Percentiles rank a stretch among this genome's conserved stretches.
Conservation (phyloP, 495 filamentous ascomycete species). For the Aspergillus indologenus region DNA sequence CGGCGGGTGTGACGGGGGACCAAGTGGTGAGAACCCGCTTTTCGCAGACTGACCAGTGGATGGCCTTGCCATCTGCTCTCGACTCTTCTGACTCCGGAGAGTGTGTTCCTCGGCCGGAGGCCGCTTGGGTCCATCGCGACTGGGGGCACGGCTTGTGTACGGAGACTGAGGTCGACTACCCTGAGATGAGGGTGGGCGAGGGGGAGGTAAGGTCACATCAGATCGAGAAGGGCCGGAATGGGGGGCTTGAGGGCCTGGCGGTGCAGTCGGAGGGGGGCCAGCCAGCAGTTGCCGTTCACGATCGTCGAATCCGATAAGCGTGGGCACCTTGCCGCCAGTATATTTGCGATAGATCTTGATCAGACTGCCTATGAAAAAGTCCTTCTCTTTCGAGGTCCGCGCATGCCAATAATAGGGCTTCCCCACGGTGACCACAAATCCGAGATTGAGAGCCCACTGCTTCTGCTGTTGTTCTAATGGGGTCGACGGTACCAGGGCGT, state of each 20-base stretch:
- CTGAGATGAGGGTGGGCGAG: constrained; percentile 26
- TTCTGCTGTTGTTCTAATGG: constrained; percentile 63
- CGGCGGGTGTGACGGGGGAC: constrained; percentile 24
- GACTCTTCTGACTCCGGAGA: constrained; percentile 43
- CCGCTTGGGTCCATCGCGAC: constrained; percentile 38
- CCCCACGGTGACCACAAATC: constrained; percentile 83
- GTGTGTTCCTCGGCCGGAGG: constrained; percentile 42
- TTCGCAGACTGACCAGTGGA: constrained; percentile 35
- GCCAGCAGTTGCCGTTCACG: constrained; percentile 70
- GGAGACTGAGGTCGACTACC: constrained; percentile 27
- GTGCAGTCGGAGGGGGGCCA: constrained; percentile 38
- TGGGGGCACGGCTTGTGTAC: constrained; percentile 30
- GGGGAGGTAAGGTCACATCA: constrained; percentile 30
- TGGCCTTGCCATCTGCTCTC: constrained; percentile 45
- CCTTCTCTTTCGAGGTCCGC: constrained; percentile 86
- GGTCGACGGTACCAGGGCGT: constrained; percentile 45
- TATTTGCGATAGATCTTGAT: constrained; percentile 96
- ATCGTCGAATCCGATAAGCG: constrained; percentile 76
- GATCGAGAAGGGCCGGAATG: constrained; percentile 33
- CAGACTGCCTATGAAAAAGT: constrained; percentile 92
- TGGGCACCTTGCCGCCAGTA: constrained; percentile 79
- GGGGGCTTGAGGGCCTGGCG: constrained; percentile 34
- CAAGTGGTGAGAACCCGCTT: constrained; percentile 22
- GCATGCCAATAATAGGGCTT: constrained; percentile 99
- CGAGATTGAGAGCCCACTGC: constrained; percentile 73